Base-by-base conservation (phyloP, 1,139 yeast species). In the Scheffersomyces quercinus region DNA sequence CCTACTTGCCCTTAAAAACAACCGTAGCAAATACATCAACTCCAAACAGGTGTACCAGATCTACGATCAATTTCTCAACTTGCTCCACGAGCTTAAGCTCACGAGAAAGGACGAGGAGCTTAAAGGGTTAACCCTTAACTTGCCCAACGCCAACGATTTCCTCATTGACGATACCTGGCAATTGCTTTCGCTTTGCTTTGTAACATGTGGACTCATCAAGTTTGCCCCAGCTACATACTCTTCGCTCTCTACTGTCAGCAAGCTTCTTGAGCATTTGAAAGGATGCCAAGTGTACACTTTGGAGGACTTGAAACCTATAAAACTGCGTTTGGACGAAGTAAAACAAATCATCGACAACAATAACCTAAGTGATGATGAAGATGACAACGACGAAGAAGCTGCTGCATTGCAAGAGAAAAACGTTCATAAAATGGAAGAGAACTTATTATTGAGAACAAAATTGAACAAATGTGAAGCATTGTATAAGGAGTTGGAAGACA, bases 221-320 rank as follows among this genome's bases (percentile, higher is more conserved):
- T 80, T 88, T 36, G 96, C 97, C 1, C 97, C 97, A 1, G 96
- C 97, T 3, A 88, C 96, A 1, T 93, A 87, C 65, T 90, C 96
- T 7, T 87, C 96, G 6, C 70, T 91, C 39, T 77, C 90, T 37
- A 88, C 97, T 0, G 96, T 93, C 9, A 83, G 83, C 65, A 81
- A 93, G 54, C 70, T 93, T 47, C 73, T 93, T 51, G 87, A 82
- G 49, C 98, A 91, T 65, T 71, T 91, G 48, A 79, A 81, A 52
- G 96, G 88, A 57, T 81, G 89, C 44, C 83, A 82, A 45, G 88
- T 88, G 13, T 90, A 84, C 64, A 90, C 97, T 1, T 81, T 81
- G 48, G 88, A 85, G 54, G 98, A 93, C 60, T 76, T 90, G 50
- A 70, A 73, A 47, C 96, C 97, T 2, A 87, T 91, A 41, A 75